Evolutionary conservation across 345 rosid species (phyloP).

Genomic region (Syzygium aromaticum): DNA sequence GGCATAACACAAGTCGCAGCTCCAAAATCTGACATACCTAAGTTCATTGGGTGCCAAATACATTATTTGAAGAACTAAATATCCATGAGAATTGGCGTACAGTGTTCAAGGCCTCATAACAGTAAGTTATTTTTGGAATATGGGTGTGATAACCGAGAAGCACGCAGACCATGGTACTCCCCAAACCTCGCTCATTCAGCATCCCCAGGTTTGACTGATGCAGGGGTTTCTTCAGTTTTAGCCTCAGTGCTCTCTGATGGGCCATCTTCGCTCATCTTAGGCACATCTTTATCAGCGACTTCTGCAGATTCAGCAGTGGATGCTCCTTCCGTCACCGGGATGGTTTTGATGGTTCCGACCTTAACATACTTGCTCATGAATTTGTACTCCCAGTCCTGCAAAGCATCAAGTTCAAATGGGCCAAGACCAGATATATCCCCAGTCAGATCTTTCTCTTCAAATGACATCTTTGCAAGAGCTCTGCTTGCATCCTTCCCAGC

Average conservation of each 20-base stretch:
- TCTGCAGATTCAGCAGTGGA: conserved; percentile 33
- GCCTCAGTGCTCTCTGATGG: conserved; percentile 18
- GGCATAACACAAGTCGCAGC: not conserved
- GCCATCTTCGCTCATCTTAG: conserved; percentile 33
- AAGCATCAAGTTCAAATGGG: conserved; percentile 88
- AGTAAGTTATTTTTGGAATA: not conserved
- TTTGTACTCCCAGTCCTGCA: conserved; percentile 99
- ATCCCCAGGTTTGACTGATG: conserved; percentile 6
- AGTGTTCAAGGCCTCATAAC: not conserved
- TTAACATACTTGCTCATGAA: conserved; percentile 94
- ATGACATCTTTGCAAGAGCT: conserved; percentile 99
- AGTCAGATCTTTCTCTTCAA: conserved; percentile 85
- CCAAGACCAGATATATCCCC: conserved; percentile 95
- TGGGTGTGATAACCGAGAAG: not conserved
- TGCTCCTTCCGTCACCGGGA: conserved; percentile 38
- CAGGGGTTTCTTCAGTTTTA: conserved; percentile 12
- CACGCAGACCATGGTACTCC: conserved; percentile 3
- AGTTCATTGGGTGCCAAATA: not conserved
- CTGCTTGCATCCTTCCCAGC: conserved; percentile 97
- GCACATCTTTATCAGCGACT: conserved; percentile 24
- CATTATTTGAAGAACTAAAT: not conserved
- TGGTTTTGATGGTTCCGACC: conserved; percentile 65
- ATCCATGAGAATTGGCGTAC: not conserved
- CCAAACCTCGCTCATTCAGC: not conserved
- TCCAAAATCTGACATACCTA: not conserved